Evolutionary conservation across 2,329 filamentous ascomycete species (phyloP), one percentile per base, ranked within the genome.

Genomic region (Colletotrichum horii): DNA sequence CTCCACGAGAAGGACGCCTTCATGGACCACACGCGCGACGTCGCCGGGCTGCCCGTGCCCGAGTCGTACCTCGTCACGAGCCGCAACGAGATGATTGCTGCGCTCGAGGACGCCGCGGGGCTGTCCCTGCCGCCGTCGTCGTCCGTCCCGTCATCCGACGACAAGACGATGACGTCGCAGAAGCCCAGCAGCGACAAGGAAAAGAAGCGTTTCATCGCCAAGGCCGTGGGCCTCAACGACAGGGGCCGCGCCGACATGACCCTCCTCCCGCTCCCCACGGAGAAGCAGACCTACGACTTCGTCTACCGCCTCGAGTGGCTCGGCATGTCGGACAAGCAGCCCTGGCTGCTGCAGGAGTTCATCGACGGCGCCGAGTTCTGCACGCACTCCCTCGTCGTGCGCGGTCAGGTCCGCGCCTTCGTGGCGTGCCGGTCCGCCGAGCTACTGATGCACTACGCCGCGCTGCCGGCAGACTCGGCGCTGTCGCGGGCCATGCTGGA

Each of bases 321-420:
- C 8, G 80, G 80, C 2, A 90, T 93, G 56, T 90, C 90, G 3
- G 82, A 86, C 15, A 80, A 87, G 0, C 85, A 87, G 4, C 90
- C 93, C 0, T 95, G 92, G 89, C 87, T 95, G 75, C 81, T 95
- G 28, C 93, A 96, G 80, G 91, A 95, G 80, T 94, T 89, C 81
- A 90, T 94, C 76, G 74, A 79, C 0, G 87, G 88, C 0, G 86
- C 87, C 0, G 93, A 95, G 81, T 95, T 92, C 81, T 94, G 93
- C 82, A 95, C 94, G 0, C 94, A 96, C 78, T 85, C 93, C 0
- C 86, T 96, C 4, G 84, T 96, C 6, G 86, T 95, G n/a, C 84
- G 86, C 0, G 94, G 94, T 2, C 83, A 89, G 38, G 89, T 96
- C 19, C 89, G 89, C 66, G 90, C 90, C 1, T 95, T 96, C 78